Base-by-base conservation (phyloP, 2,329 filamentous ascomycete genomes). In the Venturia asperata region DNA sequence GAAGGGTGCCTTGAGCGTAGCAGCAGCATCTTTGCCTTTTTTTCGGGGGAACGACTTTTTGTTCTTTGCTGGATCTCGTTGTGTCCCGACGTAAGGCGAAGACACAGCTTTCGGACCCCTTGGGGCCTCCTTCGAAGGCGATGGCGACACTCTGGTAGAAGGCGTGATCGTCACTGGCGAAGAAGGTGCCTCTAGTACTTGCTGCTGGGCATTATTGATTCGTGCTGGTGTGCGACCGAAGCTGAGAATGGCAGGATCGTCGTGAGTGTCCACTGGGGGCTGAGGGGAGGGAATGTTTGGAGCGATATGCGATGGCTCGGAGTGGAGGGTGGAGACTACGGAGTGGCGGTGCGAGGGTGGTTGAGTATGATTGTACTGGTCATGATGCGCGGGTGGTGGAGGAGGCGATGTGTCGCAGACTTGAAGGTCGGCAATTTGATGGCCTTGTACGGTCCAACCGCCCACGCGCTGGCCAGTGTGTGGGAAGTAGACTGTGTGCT, bases 171-270 rank as follows among this genome's bases (percentile, higher is more conserved):
- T 43, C 19, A 61, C 37, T 3, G 60, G 60, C 19, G 77, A 79
- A 7, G 78, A 75, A 21, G 78, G 75, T 19, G 74, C 76, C 68
- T 76, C 74, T 62, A 73, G 74, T 15, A 68, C 63, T 39, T 61
- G 45, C 45, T 65, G 70, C 24, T 67, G 67, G 3, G 70, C 65
- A 63, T 68, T 69, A 41, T 69, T 68, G 21, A 65, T 68, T 19
- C 65, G 70, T 60, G 71, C 73, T 62, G 70, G 75, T 67, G 70
- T 70, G 67, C 74, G 79, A 24, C 75, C 75, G 73, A 90, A 83
- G 72, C 90, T 92, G 58, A 95, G 74, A 65, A 95, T 95, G 3
- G 91, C 91, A 13, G 91, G 91, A 70, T 95, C 91, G n/a, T 87
- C 82, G 71, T 94, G 91, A 0, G 80, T 71, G 39, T 79, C 70